phyloP scores from a whole-genome alignment of 2,329 filamentous ascomycete species.

The Beauveria sp. region DNA sequence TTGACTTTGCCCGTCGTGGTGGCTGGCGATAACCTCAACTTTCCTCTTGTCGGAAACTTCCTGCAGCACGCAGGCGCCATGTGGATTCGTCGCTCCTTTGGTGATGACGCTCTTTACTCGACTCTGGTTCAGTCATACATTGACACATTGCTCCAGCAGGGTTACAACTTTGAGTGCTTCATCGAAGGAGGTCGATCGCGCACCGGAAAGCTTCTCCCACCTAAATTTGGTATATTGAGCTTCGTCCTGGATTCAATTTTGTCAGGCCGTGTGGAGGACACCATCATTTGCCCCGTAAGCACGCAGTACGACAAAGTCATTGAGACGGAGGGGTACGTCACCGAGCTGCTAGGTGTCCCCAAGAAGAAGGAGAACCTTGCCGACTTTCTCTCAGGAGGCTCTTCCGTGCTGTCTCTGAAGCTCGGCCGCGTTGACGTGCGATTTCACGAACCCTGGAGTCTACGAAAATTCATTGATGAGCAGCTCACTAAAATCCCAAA shows the following conservation, averaged over 20 bases:
- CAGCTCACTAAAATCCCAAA: conserved; percentile 54
- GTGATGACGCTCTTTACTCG: conserved; percentile 81
- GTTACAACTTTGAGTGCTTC: conserved; percentile 95
- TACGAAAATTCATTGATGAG: conserved; percentile 71
- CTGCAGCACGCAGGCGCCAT: conserved; percentile 94
- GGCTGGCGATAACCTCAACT: conserved; percentile 92
- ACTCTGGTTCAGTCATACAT: conserved; percentile 96
- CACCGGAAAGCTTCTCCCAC: conserved; percentile 86
- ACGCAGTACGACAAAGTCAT: conserved; percentile 99
- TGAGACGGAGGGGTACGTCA: conserved; percentile 94
- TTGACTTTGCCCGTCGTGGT: conserved; percentile 86
- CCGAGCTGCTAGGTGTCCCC: conserved; percentile 83
- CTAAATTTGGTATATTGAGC: conserved; percentile 90
- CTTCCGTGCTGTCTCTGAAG: conserved; percentile 79
- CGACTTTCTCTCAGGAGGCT: conserved; percentile 77
- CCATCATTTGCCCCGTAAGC: conserved; percentile 89
- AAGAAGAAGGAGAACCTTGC: conserved; percentile 92
- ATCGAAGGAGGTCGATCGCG: conserved; percentile 91
- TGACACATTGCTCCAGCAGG: conserved; percentile 81
- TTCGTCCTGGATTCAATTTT: conserved; percentile 88
- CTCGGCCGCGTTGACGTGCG: conserved; percentile 89
- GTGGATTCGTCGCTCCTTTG: conserved; percentile 91
- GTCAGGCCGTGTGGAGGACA: conserved; percentile 80
- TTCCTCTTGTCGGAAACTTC: conserved; percentile 82
- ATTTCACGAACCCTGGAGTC: conserved; percentile 93